phyloP scores from a whole-genome alignment of 768 basidiomycete species.

The Termitomyces sp. region DNA sequence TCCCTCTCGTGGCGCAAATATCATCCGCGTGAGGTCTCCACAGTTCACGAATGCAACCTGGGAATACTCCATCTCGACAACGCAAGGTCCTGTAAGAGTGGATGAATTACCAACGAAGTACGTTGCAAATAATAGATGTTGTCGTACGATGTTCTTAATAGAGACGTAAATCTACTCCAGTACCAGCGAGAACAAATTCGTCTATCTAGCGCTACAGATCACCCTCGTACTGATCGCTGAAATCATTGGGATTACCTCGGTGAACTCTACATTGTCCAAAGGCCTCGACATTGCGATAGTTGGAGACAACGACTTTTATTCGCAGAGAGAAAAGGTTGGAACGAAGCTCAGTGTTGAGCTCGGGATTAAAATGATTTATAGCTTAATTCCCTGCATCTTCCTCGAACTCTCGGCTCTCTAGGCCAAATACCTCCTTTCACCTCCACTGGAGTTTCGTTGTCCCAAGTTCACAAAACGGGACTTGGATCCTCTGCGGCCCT shows the following conservation, averaged over 20 bases:
- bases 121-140: constrained; percentile 15
- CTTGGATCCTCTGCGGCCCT: constrained; percentile 96
- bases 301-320: constrained; percentile 98
- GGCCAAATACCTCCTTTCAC: constrained; percentile 72
- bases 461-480: constrained; percentile 95
- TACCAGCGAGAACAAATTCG: constrained; percentile 81
- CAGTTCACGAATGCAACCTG: constrained; percentile 85
- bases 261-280: constrained; percentile 39
- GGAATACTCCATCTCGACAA: constrained; percentile 53
- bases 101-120: constrained; percentile 37
- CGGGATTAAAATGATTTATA: constrained; percentile 23
- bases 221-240: constrained; percentile 69
- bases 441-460: constrained; percentile 61
- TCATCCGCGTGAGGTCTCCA: constrained; percentile 79
- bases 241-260: constrained; percentile 38
- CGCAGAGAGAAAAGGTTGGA: constrained; percentile 79
- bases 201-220: constrained; percentile 83
- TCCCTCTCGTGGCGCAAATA: constrained; percentile 24
- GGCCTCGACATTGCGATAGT: constrained; percentile 79
- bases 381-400: constrained; percentile 62
- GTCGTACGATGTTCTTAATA: constrained; percentile 6
- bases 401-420: constrained; percentile 62
- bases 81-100: constrained; percentile 32
- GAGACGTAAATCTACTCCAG: constrained; percentile 22
- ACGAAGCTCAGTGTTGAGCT: constrained; percentile 1